Percentiles rank a stretch among this genome's conserved stretches.
These are phyloP conservation scores for Thelonectria olida DNA, from an alignment of 2,329 filamentous ascomycete species.

Conservation along the genomic window DNA sequence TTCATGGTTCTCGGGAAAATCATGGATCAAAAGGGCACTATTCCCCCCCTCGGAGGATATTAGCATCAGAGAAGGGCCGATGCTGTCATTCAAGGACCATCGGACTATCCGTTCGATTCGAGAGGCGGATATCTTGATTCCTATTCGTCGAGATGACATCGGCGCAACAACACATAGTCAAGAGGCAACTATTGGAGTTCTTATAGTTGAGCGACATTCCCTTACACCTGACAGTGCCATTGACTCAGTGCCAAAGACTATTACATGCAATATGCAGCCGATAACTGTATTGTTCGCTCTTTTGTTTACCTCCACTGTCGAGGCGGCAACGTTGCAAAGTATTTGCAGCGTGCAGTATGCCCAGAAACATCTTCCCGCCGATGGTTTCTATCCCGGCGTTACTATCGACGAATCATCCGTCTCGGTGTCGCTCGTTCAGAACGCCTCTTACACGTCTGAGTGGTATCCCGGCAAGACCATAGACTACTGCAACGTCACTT, in stretches of 20 bases:
- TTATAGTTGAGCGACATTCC: not conserved
- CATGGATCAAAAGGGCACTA: not conserved
- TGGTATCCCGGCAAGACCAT: conserved; percentile 14
- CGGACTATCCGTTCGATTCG: not conserved
- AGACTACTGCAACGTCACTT: conserved; percentile 17
- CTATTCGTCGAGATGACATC: conserved; percentile 1
- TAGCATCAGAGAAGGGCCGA: not conserved
- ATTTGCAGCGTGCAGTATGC: conserved; percentile 10
- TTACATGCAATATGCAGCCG: not conserved
- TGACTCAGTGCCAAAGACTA: no score
- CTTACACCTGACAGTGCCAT: not conserved
- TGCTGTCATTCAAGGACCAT: not conserved
- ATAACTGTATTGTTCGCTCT: not conserved
- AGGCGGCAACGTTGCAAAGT: not conserved
- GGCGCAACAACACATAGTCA: no score
- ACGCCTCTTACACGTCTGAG: conserved; percentile 6
- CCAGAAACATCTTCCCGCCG: not conserved
- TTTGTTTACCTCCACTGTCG: not conserved
- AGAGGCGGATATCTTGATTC: conserved; percentile 2
- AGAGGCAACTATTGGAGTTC: no score
- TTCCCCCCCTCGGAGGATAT: not conserved
- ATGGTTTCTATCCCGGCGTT: conserved; percentile 1
- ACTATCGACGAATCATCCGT: conserved; percentile 8
- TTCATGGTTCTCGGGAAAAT: not conserved
- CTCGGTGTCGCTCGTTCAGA: not conserved